Percentiles rank a stretch among this genome's conserved stretches.
These are phyloP conservation scores for Xerocomus minutiporus DNA, from an alignment of 1,284 basidiomycete species.

Conservation along the genomic window DNA sequence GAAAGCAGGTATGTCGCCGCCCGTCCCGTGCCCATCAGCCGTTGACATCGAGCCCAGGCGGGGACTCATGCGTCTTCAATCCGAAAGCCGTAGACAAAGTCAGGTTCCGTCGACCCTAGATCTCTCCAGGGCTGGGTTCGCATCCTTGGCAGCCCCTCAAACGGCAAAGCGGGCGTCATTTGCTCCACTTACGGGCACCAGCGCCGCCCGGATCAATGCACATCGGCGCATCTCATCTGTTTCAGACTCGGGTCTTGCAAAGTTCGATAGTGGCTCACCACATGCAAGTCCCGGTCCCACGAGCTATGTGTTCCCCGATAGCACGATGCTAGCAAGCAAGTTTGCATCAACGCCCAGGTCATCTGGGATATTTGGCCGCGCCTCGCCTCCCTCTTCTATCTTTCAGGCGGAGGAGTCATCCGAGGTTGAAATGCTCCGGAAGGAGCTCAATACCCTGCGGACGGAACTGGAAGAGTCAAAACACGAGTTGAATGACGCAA, in stretches of 20 bases:
- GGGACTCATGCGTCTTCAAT: conserved; percentile 87
- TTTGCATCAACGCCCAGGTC: conserved; percentile 28
- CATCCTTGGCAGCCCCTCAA: conserved; percentile 38
- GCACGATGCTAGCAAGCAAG: conserved; percentile 17
- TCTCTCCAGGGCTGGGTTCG: conserved; percentile 44
- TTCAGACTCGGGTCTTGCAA: conserved; percentile 45
- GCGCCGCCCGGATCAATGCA: conserved; percentile 41
- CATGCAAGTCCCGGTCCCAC: conserved; percentile 34
- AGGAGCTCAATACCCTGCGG: conserved; percentile 56
- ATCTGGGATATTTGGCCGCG: conserved; percentile 51
- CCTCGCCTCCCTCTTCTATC: conserved; percentile 39
- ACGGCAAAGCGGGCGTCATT: conserved; percentile 69
- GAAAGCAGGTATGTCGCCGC: conserved; percentile 65
- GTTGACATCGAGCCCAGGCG: conserved; percentile 43
- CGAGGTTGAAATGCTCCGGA: conserved; percentile 56
- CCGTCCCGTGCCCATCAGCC: not conserved
- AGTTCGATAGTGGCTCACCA: conserved; percentile 29
- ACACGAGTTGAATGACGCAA: conserved; percentile 68
- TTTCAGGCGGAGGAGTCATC: conserved; percentile 30
- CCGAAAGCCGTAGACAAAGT: conserved; percentile 69
- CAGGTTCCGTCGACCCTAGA: conserved; percentile 50
- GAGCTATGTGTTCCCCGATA: conserved; percentile 22
- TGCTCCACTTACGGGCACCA: conserved; percentile 57
- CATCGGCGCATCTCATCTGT: conserved; percentile 70
- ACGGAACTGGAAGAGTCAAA: conserved; percentile 60